A percentile compares a stretch with the other conserved stretches of the same genome.
Evolutionary conservation across 768 basidiomycete genomes (phyloP).

Genomic region (Boletellus emodensis): DNA sequence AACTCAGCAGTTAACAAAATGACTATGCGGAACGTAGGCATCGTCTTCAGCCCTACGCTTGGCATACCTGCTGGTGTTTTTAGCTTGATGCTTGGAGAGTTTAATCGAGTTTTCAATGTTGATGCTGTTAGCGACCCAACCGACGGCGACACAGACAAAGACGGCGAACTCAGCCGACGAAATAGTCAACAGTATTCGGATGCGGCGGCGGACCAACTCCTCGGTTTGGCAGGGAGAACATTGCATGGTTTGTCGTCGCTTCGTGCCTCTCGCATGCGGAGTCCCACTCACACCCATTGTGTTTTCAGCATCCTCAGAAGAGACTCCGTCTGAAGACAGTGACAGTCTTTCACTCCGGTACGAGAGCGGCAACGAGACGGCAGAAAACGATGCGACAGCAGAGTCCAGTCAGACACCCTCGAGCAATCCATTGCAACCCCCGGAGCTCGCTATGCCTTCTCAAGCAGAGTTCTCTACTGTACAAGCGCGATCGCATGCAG

Average conservation of each 20-base stretch:
- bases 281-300: conserved; percentile 3
- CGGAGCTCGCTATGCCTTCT: conserved; percentile 16
- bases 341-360: conserved; percentile 66
- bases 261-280: not conserved
- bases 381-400: conserved; percentile 50
- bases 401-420: conserved; percentile 43
- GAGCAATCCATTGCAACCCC: conserved; percentile 32
- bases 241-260: conserved; percentile 51
- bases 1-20: conserved; percentile 92
- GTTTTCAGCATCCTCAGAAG: conserved; percentile 46
- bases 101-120: conserved; percentile 90
- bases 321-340: conserved; percentile 62
- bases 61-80: conserved; percentile 98
- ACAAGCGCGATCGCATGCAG: conserved; percentile 47
- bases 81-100: conserved; percentile 90
- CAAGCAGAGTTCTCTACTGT: conserved; percentile 26
- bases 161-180: conserved; percentile 52
- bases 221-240: conserved; percentile 70
- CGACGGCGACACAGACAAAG: conserved; percentile 24
- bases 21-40: conserved; percentile 98
- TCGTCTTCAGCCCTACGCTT: conserved; percentile 96
- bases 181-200: conserved; percentile 85
- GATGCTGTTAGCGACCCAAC: conserved; percentile 35
- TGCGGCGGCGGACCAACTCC: conserved; percentile 76
- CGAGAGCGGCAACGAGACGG: conserved; percentile 72